phyloP scores from a whole-genome alignment of 169 alveolate species.

The Hepatocystis sp. region DNA sequence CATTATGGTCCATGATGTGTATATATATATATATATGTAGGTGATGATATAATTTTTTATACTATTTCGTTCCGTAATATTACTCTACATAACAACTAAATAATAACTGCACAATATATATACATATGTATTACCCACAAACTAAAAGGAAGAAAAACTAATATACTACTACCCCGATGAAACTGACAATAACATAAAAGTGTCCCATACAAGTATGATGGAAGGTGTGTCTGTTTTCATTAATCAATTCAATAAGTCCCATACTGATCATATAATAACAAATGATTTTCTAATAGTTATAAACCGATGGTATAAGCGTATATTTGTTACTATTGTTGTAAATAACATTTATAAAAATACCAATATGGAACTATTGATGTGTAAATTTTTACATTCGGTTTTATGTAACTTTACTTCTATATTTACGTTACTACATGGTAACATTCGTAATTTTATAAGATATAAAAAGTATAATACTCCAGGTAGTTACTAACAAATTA shows the following conservation, averaged over 20 bases:
- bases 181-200: slow-evolving; percentile 29
- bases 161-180: slow-evolving; percentile 55
- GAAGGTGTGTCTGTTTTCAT: slow-evolving; percentile 60
- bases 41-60: not conserved
- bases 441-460: slow-evolving; percentile 37
- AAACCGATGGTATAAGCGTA: slow-evolving; percentile 36
- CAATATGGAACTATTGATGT: slow-evolving; percentile 49
- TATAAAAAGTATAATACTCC: slow-evolving; percentile 50
- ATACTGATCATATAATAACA: slow-evolving; percentile 60
- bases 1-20: too few relatives aligned
- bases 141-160: slow-evolving; percentile 53
- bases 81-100: too few relatives aligned
- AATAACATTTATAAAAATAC: slow-evolving; percentile 34
- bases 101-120: too few relatives aligned
- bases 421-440: slow-evolving; percentile 65
- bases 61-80: not conserved
- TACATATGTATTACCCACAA: too few relatives aligned
- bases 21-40: slow-evolving; percentile 4
- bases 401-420: slow-evolving; percentile 41
- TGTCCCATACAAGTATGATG: slow-evolving; percentile 59
- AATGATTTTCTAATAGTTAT: slow-evolving; percentile 39
- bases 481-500: slow-evolving; percentile 14
- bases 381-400: slow-evolving; percentile 38
- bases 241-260: slow-evolving; percentile 37
- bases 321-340: slow-evolving; percentile 30